These are phyloP conservation scores for Arctium lappa DNA, from an alignment of 129 eudicot species.

Conservation along the genomic window DNA sequence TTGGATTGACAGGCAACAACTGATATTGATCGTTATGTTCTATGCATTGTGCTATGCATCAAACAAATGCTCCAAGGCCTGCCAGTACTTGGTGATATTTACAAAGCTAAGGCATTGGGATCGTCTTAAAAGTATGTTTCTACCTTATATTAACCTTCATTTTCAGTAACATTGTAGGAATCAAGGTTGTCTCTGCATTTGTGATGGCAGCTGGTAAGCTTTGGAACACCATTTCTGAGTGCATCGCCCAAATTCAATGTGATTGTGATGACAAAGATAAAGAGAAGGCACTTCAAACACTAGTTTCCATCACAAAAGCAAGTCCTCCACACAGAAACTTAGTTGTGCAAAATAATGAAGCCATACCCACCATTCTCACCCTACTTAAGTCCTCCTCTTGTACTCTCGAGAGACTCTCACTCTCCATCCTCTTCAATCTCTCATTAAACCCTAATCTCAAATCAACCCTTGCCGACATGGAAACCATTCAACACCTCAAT, in stretches of 20 bases:
- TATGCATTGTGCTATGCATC: constrained; percentile 9
- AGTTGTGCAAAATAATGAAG: constrained; percentile 46
- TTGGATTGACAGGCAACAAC: background rate
- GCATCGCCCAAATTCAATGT: constrained; percentile 51
- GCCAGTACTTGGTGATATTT: constrained; percentile 17
- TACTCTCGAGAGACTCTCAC: constrained; percentile 40
- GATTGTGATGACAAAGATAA: constrained; percentile 25
- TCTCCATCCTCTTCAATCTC: constrained; percentile 68
- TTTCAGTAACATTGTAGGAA: constrained; percentile 3
- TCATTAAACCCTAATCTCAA: constrained; percentile 73
- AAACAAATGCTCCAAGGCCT: constrained; percentile 27
- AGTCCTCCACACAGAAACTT: constrained; percentile 63
- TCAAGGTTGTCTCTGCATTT: background rate
- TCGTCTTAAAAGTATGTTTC: constrained; percentile 21
- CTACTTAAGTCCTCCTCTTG: constrained; percentile 43
- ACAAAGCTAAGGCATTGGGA: constrained; percentile 43
- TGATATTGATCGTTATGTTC: constrained; percentile 11
- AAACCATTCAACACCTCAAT: constrained; percentile 54
- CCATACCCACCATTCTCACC: constrained; percentile 40
- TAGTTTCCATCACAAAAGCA: constrained; percentile 59
- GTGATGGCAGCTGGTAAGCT: constrained; percentile 39
- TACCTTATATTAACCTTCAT: constrained; percentile 10
- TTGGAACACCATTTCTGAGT: constrained; percentile 49
- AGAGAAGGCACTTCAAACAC: constrained; percentile 48
- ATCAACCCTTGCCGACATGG: constrained; percentile 44